Base-by-base conservation (phyloP, 768 basidiomycete species). In the Russula lepida region DNA sequence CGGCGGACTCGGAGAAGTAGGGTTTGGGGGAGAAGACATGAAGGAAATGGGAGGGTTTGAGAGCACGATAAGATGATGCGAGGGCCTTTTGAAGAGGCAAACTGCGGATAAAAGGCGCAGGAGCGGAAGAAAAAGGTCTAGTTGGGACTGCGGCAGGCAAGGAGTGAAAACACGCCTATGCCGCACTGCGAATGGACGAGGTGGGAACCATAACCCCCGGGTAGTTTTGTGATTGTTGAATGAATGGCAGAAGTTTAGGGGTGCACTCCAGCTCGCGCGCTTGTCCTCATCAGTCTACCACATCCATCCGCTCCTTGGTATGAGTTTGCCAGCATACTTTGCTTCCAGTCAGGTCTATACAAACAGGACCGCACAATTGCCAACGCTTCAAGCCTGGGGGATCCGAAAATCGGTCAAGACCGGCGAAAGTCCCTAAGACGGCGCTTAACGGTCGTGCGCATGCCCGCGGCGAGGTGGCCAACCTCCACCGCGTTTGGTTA, bases 61-160 rank as follows among this genome's bases (percentile, higher is more conserved):
- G n/a, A 17, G 39, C 23, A 30, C 23, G 46, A 37, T 62, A 52
- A 49, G 50, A 27, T 51, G 41, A 4, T 41, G 47, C n/a, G 35
- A 6, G 3, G 35, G 28, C 23, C 28, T 32, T 50, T 62, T 30
- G 44, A n/a, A 12, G 43, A 32, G 15, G 19, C 9, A n/a, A 54
- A 17, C 15, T 25, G 51, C 58, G 56, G 56, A 52, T 51, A 58
- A 53, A 58, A 56, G 61, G 61, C 13, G 61, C 37, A 44, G 23
- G 1, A 43, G 47, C 23, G 27, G 51, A 37, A 25, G 51, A 17
- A 30, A 12, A 35, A 25, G 51, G 21, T 13, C 33, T 35, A 13
- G 3, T 23, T 2, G 35, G 32, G 35, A 2, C 35, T 11, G 43
- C 15, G 21, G 30, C 19, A 33, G 6, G 30, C 43, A 39, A n/a